phyloP scores from a whole-genome alignment of 2,329 filamentous ascomycete genomes.

The Fusarium sp. region DNA sequence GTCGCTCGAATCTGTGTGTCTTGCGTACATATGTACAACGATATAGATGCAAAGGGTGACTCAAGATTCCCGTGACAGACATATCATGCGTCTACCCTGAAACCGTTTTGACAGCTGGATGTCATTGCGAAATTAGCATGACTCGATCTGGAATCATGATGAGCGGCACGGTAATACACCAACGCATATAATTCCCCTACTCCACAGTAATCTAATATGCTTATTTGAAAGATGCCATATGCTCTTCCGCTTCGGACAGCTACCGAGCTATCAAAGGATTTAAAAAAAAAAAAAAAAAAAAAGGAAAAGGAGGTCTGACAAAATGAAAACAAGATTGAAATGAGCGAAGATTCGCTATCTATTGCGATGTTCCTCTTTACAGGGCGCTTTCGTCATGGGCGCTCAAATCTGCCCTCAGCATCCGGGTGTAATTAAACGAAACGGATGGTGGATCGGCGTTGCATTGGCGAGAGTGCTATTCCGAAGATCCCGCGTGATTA shows the following conservation, averaged over 20 bases:
- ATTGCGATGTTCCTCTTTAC: background rate
- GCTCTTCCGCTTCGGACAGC: too few relatives aligned
- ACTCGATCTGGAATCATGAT: background rate
- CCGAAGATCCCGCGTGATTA: background rate
- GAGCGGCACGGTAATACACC: background rate
- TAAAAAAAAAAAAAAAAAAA: too few relatives aligned
- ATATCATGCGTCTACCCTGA: background rate
- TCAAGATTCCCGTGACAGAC: background rate
- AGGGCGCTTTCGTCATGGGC: background rate
- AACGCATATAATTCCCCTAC: background rate
- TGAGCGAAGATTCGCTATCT: background rate
- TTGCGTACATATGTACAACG: too few relatives aligned
- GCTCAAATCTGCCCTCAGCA: slow-evolving; percentile 17
- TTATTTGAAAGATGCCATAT: background rate
- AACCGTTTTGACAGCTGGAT: background rate
- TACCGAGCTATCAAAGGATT: too few relatives aligned
- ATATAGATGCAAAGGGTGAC: background rate
- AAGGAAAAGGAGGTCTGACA: background rate
- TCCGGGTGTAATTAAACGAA: background rate
- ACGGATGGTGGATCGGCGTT: slow-evolving; percentile 4
- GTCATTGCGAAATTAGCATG: background rate
- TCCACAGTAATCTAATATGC: background rate
- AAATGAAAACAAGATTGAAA: background rate
- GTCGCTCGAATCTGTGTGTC: fast-evolving
- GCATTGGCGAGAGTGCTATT: background rate